phyloP scores from a whole-genome alignment of 2,329 filamentous ascomycete genomes.

The Xylaria sp. region DNA sequence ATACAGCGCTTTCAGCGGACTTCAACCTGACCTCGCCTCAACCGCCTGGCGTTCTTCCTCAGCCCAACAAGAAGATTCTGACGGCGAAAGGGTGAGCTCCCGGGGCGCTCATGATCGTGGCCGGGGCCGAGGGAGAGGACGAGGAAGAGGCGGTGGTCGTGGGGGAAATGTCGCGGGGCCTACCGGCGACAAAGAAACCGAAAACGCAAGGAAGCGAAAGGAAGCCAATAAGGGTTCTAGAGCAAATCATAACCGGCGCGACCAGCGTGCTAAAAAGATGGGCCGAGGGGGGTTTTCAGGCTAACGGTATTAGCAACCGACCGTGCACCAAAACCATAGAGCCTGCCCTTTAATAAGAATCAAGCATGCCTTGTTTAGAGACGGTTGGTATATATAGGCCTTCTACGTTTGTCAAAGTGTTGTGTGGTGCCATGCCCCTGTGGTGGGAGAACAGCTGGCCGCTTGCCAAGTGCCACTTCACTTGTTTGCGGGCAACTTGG shows the following conservation, averaged over 20 bases:
- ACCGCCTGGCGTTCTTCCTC: constrained; percentile 72
- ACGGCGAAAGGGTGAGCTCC: constrained; percentile 55
- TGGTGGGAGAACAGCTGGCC: constrained; percentile 39
- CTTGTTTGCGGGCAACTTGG: constrained; percentile 26
- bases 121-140: constrained; percentile 59
- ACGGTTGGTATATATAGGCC: constrained; percentile 37
- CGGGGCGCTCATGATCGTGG: constrained; percentile 61
- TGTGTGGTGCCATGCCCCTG: constrained; percentile 40
- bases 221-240: constrained; percentile 84
- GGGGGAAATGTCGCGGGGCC: constrained; percentile 73
- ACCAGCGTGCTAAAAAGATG: constrained; percentile 75
- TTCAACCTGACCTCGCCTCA: constrained; percentile 71
- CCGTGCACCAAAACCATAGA: constrained; percentile 18
- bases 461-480: constrained; percentile 42
- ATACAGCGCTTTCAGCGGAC: constrained; percentile 72
- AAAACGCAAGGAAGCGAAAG: constrained; percentile 77
- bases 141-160: constrained; percentile 62
- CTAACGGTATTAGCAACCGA: constrained; percentile 31
- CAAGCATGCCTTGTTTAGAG: background rate
- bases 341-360: constrained; percentile 4
- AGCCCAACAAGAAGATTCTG: constrained; percentile 67
- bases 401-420: constrained; percentile 44
- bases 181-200: constrained; percentile 75
- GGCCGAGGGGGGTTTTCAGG: constrained; percentile 60
- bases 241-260: constrained; percentile 87